Conservation (phyloP, 306 rosid genomes). For the Neltuma alba region DNA sequence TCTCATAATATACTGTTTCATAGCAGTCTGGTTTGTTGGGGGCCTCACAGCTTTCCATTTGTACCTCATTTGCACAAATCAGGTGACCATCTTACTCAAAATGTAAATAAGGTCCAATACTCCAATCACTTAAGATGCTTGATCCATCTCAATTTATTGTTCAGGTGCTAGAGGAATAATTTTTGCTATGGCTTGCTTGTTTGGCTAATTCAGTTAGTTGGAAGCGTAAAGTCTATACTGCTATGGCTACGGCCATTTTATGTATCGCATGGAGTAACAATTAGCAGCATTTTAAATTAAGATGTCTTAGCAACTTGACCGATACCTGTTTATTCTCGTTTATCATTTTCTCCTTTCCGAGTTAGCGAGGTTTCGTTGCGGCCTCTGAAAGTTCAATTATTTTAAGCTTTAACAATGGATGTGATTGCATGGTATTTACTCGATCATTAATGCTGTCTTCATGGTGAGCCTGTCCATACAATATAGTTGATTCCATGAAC, state of each 20-base stretch:
- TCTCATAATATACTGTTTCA: conserved; percentile 73
- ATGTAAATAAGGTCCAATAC: not conserved
- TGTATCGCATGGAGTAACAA: not conserved
- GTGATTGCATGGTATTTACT: not conserved
- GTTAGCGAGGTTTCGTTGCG: not conserved
- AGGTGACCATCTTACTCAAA: conserved; percentile 60
- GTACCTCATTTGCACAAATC: conserved; percentile 82
- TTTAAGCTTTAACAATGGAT: not conserved
- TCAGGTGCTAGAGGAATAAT: conserved; percentile 2
- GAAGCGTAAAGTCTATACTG: conserved; percentile 17
- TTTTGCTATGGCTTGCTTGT: not conserved
- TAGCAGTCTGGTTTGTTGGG: conserved; percentile 92
- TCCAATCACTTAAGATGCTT: conserved; percentile 21
- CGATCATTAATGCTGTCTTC: not conserved
- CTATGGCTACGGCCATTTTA: conserved; percentile 1
- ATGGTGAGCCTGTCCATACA: conserved; percentile 8
- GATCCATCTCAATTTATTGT: conserved; percentile 20
- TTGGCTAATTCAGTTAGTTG: conserved; percentile 7
- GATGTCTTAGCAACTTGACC: not conserved
- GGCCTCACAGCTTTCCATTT: conserved; percentile 93
- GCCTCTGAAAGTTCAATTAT: not conserved
- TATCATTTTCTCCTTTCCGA: not conserved
- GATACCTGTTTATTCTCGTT: not conserved
- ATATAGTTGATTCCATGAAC: not conserved
- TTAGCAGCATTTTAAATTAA: not conserved